Evolutionary conservation across 176 grass and related monocot species (phyloP).

Genomic region (Avena eriantha): DNA sequence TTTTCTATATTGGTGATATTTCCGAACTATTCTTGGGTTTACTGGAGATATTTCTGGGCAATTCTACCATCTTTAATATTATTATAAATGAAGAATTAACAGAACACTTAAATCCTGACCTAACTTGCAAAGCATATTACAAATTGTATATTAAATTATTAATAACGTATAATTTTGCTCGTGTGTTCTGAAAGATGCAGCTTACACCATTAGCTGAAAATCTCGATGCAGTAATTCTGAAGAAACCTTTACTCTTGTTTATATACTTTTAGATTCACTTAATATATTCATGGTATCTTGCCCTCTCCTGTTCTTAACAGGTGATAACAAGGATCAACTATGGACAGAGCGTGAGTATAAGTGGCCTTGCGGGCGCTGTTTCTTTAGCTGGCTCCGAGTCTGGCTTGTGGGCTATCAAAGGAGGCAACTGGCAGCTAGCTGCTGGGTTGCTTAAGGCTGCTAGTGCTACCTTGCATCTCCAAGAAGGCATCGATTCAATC

Average conservation of each 20-base stretch:
- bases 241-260: neutral
- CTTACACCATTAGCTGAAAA: neutral
- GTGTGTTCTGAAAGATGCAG: neutral
- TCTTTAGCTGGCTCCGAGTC: slow-evolving; percentile 85
- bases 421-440: slow-evolving; percentile 77
- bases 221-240: neutral
- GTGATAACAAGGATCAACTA: slow-evolving; percentile 96
- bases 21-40: neutral
- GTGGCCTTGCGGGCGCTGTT: slow-evolving; percentile 79
- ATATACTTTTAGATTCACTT: neutral
- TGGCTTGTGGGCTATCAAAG: slow-evolving; percentile 76
- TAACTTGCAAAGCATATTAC: neutral
- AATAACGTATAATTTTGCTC: neutral
- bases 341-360: slow-evolving; percentile 70
- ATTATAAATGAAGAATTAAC: neutral
- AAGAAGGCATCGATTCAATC: slow-evolving; percentile 73
- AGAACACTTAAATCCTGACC: neutral
- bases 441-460: slow-evolving; percentile 68
- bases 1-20: neutral
- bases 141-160: neutral
- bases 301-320: slow-evolving; percentile 33
- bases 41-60: neutral
- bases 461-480: slow-evolving; percentile 71
- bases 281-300: neutral
- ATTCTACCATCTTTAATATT: neutral